These are phyloP conservation scores for Melanomma pulvis-pyrius DNA, from an alignment of 495 filamentous ascomycete genomes.

Conservation along the genomic window DNA sequence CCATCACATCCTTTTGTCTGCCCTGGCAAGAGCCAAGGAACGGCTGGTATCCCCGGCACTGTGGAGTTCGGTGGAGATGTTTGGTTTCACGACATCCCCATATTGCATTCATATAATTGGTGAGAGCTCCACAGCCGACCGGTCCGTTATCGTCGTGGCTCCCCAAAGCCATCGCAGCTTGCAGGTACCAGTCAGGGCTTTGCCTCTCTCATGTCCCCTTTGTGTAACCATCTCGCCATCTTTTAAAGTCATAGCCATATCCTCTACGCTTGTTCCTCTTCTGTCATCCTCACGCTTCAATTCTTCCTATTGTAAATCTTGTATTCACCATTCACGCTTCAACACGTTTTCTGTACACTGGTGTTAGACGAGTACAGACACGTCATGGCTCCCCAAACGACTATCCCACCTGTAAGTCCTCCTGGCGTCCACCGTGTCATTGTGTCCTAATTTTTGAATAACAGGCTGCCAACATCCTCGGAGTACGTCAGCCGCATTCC, in stretches of 20 bases:
- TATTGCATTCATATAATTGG: constrained; percentile 1
- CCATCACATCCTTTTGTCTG: background rate
- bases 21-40: constrained; percentile 14
- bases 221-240: background rate
- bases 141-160: background rate
- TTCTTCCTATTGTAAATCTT: background rate
- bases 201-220: background rate
- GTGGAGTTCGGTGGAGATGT: background rate
- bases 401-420: constrained; percentile 32
- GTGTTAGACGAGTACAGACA: background rate
- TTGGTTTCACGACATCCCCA: constrained; percentile 1
- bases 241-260: constrained; percentile 6
- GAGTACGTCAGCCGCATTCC: constrained; percentile 49
- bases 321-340: background rate
- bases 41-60: background rate
- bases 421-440: background rate
- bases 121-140: background rate
- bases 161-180: background rate
- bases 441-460: background rate
- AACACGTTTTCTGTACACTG: background rate
- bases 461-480: constrained; percentile 55
- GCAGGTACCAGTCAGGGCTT: background rate
- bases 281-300: background rate
- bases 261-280: background rate
- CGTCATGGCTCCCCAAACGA: constrained; percentile 24